Evolutionary conservation across 2,329 filamentous ascomycete species (phyloP), one percentile per base, ranked within the genome.

Genomic region (Trichoderma endophyticum): DNA sequence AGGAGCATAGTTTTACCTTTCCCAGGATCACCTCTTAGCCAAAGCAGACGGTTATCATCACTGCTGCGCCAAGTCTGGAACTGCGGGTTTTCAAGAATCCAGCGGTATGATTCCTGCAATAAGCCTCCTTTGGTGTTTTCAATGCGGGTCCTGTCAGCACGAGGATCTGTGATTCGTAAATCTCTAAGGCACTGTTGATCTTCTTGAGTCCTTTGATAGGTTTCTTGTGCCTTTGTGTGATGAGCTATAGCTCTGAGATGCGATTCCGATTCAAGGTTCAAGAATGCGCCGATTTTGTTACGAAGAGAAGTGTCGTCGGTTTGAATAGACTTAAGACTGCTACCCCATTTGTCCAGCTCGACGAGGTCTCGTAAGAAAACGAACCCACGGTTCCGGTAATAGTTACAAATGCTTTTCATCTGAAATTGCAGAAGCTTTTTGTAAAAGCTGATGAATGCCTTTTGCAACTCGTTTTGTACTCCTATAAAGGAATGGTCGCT

Each of bases 1-100:
- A 84, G 72, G 3, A 85, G 75, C 82, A 85, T 84, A 0, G 83
- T 85, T 75, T 85, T 85, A 26, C 83, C 83, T 51, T 82, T 84
- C 7, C 83, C 83, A 0, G 83, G 78, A 51, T 80, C 80, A 1
- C 82, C 82, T 30, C 75, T 81, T 28, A 83, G 76, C 82, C 82
- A 83, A 1, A 84, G 79, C 18, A 83, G 64, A 3, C 26, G 72
- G 28, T 21, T 72, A 0, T 76, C 43, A 0, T 59, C 3, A 21
- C 76, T 66, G 2, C 73, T 56, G 3, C 48, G 48, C 43, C 65
- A 77, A 57, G 70, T 14, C 18, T 70, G 32, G 57, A 80, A 82
- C 0, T 77, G 68, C 3, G 62, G 5, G 61, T 79, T 71, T 0
- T 78, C 70, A 4, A 82, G 75, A 12, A 83, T 75, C 82, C 82